phyloP scores from a whole-genome alignment of 2,329 filamentous ascomycete species.

The Aphanoascus verrucosus region DNA sequence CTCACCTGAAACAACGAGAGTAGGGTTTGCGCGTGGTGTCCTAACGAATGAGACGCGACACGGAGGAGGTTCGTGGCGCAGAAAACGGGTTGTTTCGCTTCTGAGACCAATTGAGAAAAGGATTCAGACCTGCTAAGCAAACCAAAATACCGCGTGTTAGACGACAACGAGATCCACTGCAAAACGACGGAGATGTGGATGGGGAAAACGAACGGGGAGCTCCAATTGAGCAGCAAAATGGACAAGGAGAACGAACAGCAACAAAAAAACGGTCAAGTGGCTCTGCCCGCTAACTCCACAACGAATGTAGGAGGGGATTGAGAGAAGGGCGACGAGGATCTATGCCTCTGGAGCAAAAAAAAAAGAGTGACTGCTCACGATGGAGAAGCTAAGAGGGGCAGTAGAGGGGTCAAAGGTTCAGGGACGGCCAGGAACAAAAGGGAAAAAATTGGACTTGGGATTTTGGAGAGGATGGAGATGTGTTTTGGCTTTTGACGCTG shows the following conservation, averaged over 20 bases:
- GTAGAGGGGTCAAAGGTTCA: slow-evolving; percentile 4
- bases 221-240: background rate
- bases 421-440: slow-evolving; percentile 10
- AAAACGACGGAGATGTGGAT: background rate
- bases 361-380: slow-evolving; percentile 15
- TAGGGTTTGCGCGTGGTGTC: slow-evolving; percentile 3
- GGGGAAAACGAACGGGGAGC: background rate
- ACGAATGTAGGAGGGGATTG: slow-evolving; percentile 14
- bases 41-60: slow-evolving; percentile 4
- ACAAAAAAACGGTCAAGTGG: background rate
- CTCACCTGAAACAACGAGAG: slow-evolving; percentile 8
- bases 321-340: slow-evolving; percentile 10
- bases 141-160: background rate
- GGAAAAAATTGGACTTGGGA: background rate
- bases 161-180: slow-evolving; percentile 2
- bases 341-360: slow-evolving; percentile 10
- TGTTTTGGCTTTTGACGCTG: background rate
- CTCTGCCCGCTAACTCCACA: slow-evolving; percentile 9
- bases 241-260: slow-evolving; percentile 4
- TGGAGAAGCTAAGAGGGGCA: slow-evolving; percentile 1
- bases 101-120: background rate
- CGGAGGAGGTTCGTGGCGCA: background rate
- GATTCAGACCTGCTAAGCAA: background rate
- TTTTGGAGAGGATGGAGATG: background rate
- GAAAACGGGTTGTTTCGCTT: background rate